Evolutionary conservation across 2,329 filamentous ascomycete genomes (phyloP).

Genomic region (Apiospora arundinis): DNA sequence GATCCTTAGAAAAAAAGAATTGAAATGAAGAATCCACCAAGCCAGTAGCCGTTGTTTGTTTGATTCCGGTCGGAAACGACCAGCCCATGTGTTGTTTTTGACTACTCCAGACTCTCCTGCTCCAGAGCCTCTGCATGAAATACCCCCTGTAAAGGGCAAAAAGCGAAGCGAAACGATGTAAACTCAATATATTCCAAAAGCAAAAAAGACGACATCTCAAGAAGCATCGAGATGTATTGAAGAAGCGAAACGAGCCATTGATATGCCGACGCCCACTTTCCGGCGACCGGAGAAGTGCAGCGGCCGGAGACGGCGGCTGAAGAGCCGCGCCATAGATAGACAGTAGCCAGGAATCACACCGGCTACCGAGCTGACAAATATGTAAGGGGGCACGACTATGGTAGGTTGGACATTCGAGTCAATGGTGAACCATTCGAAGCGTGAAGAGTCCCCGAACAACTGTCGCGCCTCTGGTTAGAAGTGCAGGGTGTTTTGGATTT

Average conservation of each 20-base stretch:
- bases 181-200: constrained; percentile 15
- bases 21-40: constrained; percentile 13
- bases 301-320: not conserved
- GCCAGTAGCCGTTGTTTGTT: constrained; percentile 5
- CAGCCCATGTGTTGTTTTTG: not conserved
- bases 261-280: constrained; percentile 10
- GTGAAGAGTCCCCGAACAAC: not conserved
- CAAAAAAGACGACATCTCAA: constrained; percentile 8
- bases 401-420: not conserved
- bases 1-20: not conserved
- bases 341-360: not conserved
- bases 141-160: not conserved
- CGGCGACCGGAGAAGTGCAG: not conserved
- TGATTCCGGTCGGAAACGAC: constrained; percentile 1
- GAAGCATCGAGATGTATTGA: not conserved
- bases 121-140: constrained; percentile 14
- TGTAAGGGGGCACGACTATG: not conserved
- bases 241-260: constrained; percentile 16
- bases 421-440: not conserved
- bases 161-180: constrained; percentile 1
- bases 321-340: not conserved
- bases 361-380: not conserved
- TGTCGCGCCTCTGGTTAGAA: not conserved
- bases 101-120: constrained; percentile 15
- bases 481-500: not conserved